Percentiles rank a stretch among this genome's conserved stretches.
Conservation (phyloP, 2,329 filamentous ascomycete genomes). For the Alternaria sp. region DNA sequence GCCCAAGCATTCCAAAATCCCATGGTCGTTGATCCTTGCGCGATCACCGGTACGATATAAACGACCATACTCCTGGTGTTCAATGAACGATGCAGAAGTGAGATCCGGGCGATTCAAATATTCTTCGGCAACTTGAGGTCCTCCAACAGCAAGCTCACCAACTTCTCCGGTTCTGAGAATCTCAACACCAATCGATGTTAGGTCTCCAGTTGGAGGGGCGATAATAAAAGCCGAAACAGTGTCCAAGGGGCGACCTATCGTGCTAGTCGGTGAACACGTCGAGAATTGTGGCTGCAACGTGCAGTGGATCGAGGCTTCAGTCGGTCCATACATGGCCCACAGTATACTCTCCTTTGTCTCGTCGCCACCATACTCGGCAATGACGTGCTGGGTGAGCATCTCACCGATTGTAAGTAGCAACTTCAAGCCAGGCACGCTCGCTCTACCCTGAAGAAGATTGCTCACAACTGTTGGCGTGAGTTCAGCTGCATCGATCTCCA, state of each 20-base stretch:
- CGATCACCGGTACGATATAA: slow-evolving; percentile 89
- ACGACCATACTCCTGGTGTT: slow-evolving; percentile 68
- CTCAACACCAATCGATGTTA: slow-evolving; percentile 48
- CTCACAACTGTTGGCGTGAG: slow-evolving; percentile 87
- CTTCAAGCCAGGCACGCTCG: slow-evolving; percentile 71
- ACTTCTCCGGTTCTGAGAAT: slow-evolving; percentile 71
- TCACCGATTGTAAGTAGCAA: slow-evolving; percentile 88
- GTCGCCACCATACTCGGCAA: slow-evolving; percentile 78
- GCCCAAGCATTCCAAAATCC: slow-evolving; percentile 82
- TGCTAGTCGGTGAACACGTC: slow-evolving; percentile 65
- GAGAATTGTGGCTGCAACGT: slow-evolving; percentile 74
- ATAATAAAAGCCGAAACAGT: slow-evolving; percentile 82
- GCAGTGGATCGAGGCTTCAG: slow-evolving; percentile 90
- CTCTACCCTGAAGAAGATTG: slow-evolving; percentile 74
- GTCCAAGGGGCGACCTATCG: slow-evolving; percentile 79
- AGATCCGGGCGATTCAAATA: slow-evolving; percentile 85
- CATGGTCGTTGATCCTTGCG: slow-evolving; percentile 71
- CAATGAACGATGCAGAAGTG: slow-evolving; percentile 74
- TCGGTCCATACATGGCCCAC: slow-evolving; percentile 94
- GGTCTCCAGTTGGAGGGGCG: slow-evolving; percentile 50
- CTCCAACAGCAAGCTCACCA: slow-evolving; percentile 84
- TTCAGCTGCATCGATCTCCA: slow-evolving; percentile 83
- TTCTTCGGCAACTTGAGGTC: slow-evolving; percentile 77
- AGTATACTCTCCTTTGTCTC: slow-evolving; percentile 67
- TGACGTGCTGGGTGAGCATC: slow-evolving; percentile 81